Percentiles rank a stretch among this genome's conserved stretches.
These are phyloP conservation scores for Gynandropsis gynandra DNA, from an alignment of 345 rosid genomes.

Conservation along the genomic window DNA sequence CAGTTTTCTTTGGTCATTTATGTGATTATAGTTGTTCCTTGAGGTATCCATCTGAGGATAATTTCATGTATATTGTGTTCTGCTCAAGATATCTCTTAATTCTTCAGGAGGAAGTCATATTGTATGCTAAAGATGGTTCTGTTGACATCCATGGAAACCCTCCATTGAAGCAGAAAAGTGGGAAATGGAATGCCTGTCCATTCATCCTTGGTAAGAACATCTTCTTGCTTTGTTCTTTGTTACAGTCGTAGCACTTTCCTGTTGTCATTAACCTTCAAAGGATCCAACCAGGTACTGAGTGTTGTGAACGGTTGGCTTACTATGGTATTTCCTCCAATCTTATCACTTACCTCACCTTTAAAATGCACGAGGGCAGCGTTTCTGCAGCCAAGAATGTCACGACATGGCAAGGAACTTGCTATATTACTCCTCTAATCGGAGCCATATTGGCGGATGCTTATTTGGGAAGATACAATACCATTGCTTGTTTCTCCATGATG, in stretches of 20 bases:
- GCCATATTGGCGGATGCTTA: constrained; percentile 89
- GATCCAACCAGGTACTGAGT: constrained; percentile 60
- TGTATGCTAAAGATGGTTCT: constrained; percentile 88
- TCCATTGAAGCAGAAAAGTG: constrained; percentile 70
- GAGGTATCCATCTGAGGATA: neutral
- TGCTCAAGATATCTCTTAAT: constrained; percentile 6
- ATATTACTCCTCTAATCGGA: constrained; percentile 88
- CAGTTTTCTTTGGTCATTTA: too few relatives aligned
- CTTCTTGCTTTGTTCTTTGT: neutral
- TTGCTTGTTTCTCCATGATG: constrained; percentile 72
- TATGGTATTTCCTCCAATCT: constrained; percentile 78
- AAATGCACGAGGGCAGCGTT: constrained; percentile 78
- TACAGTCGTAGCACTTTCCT: neutral
- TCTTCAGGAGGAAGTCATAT: constrained; percentile 30
- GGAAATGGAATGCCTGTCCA: constrained; percentile 95
- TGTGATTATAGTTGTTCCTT: too few relatives aligned
- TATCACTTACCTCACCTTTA: constrained; percentile 73
- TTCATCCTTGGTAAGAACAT: constrained; percentile 60
- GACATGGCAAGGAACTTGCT: constrained; percentile 89
- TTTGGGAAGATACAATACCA: constrained; percentile 98
- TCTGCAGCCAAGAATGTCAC: constrained; percentile 83
- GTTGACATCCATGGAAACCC: constrained; percentile 68
- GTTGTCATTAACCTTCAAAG: neutral
- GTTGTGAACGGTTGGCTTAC: constrained; percentile 94
- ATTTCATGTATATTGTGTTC: neutral